Evolutionary conservation across 129 eudicot genomes (phyloP).

Genomic region (Saussurea involucrata): DNA sequence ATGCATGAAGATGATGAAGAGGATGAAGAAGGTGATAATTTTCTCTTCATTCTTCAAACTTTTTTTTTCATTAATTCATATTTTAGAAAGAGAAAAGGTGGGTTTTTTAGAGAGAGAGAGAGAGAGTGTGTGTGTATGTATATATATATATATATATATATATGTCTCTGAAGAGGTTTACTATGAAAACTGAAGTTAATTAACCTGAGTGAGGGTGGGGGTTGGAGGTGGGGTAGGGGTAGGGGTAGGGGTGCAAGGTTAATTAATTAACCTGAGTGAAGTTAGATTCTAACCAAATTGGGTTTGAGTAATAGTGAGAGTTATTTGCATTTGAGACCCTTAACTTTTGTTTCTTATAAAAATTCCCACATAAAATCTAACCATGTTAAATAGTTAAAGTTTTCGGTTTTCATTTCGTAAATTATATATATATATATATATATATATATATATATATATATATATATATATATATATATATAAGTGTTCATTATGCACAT

Average conservation of each 20-base stretch:
- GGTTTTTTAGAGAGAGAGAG: background rate
- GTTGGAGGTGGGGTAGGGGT: background rate
- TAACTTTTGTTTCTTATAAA: background rate
- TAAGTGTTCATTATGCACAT: too few species aligned
- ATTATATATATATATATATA: too few species aligned
- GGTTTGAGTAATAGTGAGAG: background rate
- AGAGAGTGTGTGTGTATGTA: too few species aligned
- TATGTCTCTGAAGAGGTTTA: constrained; percentile 28
- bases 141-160: background rate
- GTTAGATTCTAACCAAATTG: constrained; percentile 1
- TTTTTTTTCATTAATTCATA: background rate
- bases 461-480: too few species aligned
- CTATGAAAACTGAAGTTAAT: constrained; percentile 25
- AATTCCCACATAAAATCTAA: background rate
- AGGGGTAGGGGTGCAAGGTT: background rate
- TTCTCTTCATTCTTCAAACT: constrained; percentile 20
- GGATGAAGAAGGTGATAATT: constrained; percentile 27
- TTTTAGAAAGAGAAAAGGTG: background rate
- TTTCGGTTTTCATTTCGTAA: background rate
- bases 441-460: too few species aligned
- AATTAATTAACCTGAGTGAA: background rate
- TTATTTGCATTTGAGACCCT: constrained; percentile 14
- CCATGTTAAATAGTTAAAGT: background rate
- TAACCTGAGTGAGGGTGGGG: constrained; percentile 11
- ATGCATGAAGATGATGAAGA: constrained; percentile 52